phyloP scores from a whole-genome alignment of 1,284 basidiomycete genomes.

The Marasmius fiardii region DNA sequence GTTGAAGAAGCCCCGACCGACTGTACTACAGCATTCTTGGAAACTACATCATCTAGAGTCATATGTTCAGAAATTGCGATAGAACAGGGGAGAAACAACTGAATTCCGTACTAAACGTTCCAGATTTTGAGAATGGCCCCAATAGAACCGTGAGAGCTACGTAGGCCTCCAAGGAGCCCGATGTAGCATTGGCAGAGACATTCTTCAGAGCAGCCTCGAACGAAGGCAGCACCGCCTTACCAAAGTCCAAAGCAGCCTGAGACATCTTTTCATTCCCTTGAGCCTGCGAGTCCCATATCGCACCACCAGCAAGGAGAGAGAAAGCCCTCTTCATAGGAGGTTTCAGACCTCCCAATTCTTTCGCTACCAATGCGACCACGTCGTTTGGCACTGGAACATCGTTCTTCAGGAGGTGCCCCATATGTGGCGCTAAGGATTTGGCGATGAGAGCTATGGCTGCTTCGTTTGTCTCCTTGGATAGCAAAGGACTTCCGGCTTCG shows the following conservation, averaged over 20 bases:
- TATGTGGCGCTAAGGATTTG: constrained; percentile 54
- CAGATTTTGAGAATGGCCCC: constrained; percentile 52
- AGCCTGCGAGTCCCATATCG: constrained; percentile 36
- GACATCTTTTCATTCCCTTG: constrained; percentile 26
- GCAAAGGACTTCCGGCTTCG: constrained; percentile 52
- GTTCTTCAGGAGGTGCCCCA: constrained; percentile 48
- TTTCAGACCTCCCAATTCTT: constrained; percentile 66
- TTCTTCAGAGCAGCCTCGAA: constrained; percentile 73
- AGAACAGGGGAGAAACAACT: not conserved
- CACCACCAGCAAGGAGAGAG: constrained; percentile 46
- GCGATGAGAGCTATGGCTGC: constrained; percentile 54
- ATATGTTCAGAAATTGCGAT: constrained; percentile 2
- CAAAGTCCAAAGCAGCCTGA: constrained; percentile 42
- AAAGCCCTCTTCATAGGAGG: constrained; percentile 49
- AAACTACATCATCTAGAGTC: constrained; percentile 25
- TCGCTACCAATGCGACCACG: constrained; percentile 48
- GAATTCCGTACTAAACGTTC: constrained; percentile 43
- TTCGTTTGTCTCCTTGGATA: constrained; percentile 81
- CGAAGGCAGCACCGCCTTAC: constrained; percentile 51
- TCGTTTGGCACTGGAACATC: constrained; percentile 42
- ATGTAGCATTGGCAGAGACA: constrained; percentile 46
- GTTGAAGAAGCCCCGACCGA: constrained; percentile 40
- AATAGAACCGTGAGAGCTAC: constrained; percentile 70
- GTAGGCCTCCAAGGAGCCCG: constrained; percentile 81
- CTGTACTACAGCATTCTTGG: constrained; percentile 40